Percentiles rank a stretch among this genome's conserved stretches.
Conservation (phyloP, 2,329 filamentous ascomycete genomes). For the Metarhizium humberi region DNA sequence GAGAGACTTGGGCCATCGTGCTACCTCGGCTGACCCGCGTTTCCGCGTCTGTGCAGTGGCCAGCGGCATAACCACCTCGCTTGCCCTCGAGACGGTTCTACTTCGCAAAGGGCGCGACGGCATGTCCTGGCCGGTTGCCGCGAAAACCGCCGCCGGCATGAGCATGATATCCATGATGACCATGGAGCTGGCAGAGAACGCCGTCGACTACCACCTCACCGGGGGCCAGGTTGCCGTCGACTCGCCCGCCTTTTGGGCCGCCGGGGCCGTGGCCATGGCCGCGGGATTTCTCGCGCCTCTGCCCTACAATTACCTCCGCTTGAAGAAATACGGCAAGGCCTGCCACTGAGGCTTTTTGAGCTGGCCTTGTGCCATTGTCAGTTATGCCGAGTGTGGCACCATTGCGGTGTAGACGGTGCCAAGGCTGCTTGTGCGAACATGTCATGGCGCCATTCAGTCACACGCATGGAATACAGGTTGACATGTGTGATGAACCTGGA, state of each 20-base stretch:
- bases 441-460: too few species aligned
- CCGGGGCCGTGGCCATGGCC: conserved; percentile 33
- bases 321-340: conserved; percentile 38
- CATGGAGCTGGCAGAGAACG: conserved; percentile 47
- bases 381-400: too few species aligned
- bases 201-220: conserved; percentile 45
- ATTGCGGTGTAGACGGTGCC: too few species aligned
- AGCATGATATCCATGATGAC: conserved; percentile 49
- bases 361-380: background rate
- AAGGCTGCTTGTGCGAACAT: too few species aligned
- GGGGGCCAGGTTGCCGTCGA: conserved; percentile 38
- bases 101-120: conserved; percentile 37
- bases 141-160: conserved; percentile 46
- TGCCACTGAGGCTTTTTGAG: conserved; percentile 28
- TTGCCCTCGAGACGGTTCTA: conserved; percentile 42
- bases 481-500: too few species aligned
- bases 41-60: conserved; percentile 30
- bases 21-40: too few species aligned
- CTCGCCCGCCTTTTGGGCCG: conserved; percentile 40
- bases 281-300: conserved; percentile 40
- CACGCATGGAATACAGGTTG: too few species aligned
- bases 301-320: conserved; percentile 42
- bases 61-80: conserved; percentile 39
- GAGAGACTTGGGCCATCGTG: background rate
- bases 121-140: conserved; percentile 35